phyloP scores from a whole-genome alignment of 2,329 filamentous ascomycete genomes.

The Phyllosticta citribraziliensis region DNA sequence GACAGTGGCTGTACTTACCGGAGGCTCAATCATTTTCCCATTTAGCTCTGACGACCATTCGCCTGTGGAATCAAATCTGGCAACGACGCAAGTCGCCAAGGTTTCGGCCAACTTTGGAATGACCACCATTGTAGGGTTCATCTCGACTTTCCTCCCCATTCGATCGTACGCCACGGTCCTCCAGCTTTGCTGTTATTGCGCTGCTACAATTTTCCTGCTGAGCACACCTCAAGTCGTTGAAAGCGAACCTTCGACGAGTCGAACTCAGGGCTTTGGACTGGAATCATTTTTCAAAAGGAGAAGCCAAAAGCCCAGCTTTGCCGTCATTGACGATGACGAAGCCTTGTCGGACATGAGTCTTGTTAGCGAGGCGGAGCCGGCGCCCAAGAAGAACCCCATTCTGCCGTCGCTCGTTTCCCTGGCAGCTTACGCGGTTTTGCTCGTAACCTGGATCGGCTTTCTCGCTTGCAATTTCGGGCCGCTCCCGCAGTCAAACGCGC shows the following conservation, averaged over 20 bases:
- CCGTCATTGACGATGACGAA: neutral
- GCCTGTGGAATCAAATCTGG: neutral
- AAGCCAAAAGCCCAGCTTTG: neutral
- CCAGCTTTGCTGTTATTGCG: conserved; percentile 10
- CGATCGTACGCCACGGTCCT: conserved; percentile 11
- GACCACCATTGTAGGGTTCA: conserved; percentile 8
- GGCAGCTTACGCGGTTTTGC: conserved; percentile 2
- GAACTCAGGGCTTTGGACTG: neutral
- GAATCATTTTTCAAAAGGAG: neutral
- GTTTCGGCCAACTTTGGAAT: conserved; percentile 7
- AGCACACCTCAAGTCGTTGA: neutral
- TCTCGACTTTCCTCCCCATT: conserved; percentile 8
- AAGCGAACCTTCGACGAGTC: neutral
- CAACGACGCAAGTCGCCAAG: neutral
- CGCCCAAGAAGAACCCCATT: neutral
- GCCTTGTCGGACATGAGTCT: neutral
- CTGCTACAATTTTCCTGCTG: conserved; percentile 8
- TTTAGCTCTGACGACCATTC: neutral
- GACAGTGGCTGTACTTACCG: conserved; percentile 8
- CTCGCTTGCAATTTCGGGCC: conserved; percentile 6
- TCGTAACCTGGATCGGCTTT: conserved; percentile 4
- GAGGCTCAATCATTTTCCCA: conserved; percentile 12
- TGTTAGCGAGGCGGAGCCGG: neutral
- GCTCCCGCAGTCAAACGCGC: neutral
- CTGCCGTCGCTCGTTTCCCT: conserved; percentile 1